phyloP scores from a whole-genome alignment of 179 eudicot species.

The Actinidia arguta region DNA sequence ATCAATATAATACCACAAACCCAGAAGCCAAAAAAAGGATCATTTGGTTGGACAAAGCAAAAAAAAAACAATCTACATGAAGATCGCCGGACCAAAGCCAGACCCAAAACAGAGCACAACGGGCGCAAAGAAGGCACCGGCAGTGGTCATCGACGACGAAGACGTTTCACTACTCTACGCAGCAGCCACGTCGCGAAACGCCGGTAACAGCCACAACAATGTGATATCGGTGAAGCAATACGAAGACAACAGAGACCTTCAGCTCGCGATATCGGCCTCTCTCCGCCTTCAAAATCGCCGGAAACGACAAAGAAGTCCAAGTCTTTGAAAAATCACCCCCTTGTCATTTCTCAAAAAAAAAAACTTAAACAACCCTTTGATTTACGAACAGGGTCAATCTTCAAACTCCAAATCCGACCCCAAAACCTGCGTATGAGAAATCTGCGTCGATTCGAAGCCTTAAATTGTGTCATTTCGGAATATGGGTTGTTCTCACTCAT shows the following conservation, averaged over 20 bases:
- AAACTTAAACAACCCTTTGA: slow-evolving; percentile 2
- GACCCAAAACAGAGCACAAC: neutral
- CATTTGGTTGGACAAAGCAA: too few species aligned
- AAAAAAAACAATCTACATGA: neutral
- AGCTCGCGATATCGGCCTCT: slow-evolving; percentile 10
- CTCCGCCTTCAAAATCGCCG: neutral
- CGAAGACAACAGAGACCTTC: slow-evolving; percentile 15
- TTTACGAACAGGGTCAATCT: slow-evolving; percentile 44
- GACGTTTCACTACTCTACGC: neutral
- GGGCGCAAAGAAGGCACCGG: neutral
- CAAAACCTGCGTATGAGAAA: slow-evolving; percentile 40
- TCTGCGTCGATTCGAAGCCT: slow-evolving; percentile 60
- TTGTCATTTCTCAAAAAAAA: slow-evolving; percentile 24
- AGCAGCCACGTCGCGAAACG: neutral
- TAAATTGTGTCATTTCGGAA: slow-evolving; percentile 33
- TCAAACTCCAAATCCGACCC: slow-evolving; percentile 27
- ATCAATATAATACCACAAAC: too few species aligned
- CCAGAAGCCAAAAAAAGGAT: too few species aligned
- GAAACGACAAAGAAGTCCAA: neutral
- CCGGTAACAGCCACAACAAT: neutral
- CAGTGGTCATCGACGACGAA: slow-evolving; percentile 5
- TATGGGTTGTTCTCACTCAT: slow-evolving; percentile 52
- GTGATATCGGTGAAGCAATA: slow-evolving; percentile 24
- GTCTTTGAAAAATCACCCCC: slow-evolving; percentile 11
- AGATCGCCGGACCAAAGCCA: neutral